phyloP scores from a whole-genome alignment of 257 asterid genomes.

The Fraxinus anomala region DNA sequence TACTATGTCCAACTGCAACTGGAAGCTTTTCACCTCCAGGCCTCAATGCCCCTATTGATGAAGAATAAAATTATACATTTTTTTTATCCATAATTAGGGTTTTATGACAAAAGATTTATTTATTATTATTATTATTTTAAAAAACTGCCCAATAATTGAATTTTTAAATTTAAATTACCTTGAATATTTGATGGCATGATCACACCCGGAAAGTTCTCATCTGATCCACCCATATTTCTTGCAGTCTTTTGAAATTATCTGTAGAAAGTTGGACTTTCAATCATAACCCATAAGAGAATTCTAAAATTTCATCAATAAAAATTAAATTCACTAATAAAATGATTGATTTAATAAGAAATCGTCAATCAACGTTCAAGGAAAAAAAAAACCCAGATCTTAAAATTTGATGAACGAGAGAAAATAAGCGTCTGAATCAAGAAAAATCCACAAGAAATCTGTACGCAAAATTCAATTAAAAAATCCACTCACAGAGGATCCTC shows the following conservation, averaged over 20 bases:
- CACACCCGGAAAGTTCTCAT: constrained; percentile 58
- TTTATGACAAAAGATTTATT: not conserved
- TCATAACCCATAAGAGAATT: constrained; percentile 17
- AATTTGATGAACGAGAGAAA: not conserved
- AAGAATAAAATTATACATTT: not conserved
- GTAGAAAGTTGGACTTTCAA: constrained; percentile 4
- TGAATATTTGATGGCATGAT: constrained; percentile 58
- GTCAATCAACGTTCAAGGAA: constrained; percentile 28
- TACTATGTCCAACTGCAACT: constrained; percentile 43
- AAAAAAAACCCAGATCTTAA: constrained; percentile 16
- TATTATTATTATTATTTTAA: not conserved
- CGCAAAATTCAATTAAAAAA: not conserved
- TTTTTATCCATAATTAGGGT: constrained; percentile 1
- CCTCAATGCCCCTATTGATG: constrained; percentile 44
- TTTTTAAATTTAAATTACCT: constrained; percentile 38
- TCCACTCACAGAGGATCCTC: not conserved
- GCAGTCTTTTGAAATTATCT: not conserved
- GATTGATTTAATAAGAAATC: not conserved
- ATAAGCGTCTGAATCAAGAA: constrained; percentile 28
- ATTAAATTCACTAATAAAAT: not conserved
- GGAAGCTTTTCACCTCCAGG: constrained; percentile 32
- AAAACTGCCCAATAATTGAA: not conserved
- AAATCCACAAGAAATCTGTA: constrained; percentile 21
- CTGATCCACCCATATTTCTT: constrained; percentile 62
- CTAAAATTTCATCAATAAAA: not conserved